A percentile compares a stretch with the other conserved stretches of the same genome.
These are phyloP conservation scores for Phalaenopsis aphrodite DNA, from an alignment of 106 monocot species.

Conservation along the genomic window DNA sequence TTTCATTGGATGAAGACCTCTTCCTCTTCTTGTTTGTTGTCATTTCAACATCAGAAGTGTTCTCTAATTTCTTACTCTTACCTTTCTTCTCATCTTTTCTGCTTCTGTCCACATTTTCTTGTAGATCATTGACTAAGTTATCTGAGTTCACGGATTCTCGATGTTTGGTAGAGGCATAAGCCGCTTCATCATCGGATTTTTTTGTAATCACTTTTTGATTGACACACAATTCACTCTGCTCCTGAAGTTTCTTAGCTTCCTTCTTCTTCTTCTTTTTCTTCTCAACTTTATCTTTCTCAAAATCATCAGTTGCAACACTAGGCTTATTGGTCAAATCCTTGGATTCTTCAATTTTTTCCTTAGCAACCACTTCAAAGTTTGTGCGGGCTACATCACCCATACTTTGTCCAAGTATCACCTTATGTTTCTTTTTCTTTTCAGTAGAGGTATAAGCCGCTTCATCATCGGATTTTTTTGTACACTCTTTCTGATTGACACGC, in stretches of 20 bases:
- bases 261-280: slow-evolving; percentile 30
- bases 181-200: not conserved
- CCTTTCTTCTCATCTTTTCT: slow-evolving; percentile 20
- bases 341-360: slow-evolving; percentile 24
- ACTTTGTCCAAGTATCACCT: too few relatives aligned
- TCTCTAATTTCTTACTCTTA: slow-evolving; percentile 15
- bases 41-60: slow-evolving; percentile 15
- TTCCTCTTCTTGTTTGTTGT: slow-evolving; percentile 48
- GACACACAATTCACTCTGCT: not conserved
- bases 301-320: not conserved
- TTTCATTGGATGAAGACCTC: slow-evolving; percentile 25
- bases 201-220: not conserved
- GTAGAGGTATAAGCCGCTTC: not conserved
- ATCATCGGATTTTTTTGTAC: not conserved
- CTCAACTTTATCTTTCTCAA: slow-evolving; percentile 12
- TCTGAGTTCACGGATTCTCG: not conserved
- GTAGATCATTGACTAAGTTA: not conserved
- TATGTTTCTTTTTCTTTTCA: not conserved
- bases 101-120: not conserved
- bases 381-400: too few relatives aligned
- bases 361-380: slow-evolving; percentile 5
- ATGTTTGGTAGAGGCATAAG: not conserved
- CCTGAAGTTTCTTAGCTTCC: slow-evolving; percentile 4
- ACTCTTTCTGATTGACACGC: not conserved
- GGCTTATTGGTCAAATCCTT: slow-evolving; percentile 7